Evolutionary conservation across 495 filamentous ascomycete species (phyloP).

Genomic region (Pyronema domesticum): DNA sequence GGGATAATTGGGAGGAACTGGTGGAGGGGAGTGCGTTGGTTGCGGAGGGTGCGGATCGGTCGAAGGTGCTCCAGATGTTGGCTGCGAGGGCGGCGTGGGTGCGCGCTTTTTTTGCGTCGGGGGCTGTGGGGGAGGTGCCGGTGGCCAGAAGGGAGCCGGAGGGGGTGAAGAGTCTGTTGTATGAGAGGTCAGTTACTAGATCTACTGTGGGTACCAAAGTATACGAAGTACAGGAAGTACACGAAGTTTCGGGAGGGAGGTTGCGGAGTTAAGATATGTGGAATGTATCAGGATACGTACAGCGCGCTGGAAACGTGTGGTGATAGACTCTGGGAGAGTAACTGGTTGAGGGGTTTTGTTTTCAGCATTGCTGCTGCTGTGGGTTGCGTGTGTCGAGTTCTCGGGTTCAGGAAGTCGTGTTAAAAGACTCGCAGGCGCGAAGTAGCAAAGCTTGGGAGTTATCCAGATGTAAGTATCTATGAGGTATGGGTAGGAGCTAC

Average conservation of each 20-base stretch:
- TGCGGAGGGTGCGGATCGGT: constrained; percentile 16
- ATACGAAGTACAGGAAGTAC: background rate
- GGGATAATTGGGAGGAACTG: background rate
- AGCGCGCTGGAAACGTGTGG: constrained; percentile 21
- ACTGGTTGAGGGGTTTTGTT: constrained; percentile 23
- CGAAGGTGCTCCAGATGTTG: constrained; percentile 23
- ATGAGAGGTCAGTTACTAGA: background rate
- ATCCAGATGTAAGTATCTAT: too few relatives aligned
- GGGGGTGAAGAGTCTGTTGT: constrained; percentile 19
- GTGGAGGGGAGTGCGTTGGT: constrained; percentile 17
- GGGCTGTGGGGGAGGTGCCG: constrained; percentile 21
- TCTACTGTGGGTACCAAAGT: too few relatives aligned
- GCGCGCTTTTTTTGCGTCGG: constrained; percentile 23
- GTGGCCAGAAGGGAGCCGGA: constrained; percentile 23
- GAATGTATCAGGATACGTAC: constrained; percentile 9
- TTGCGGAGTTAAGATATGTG: too few relatives aligned
- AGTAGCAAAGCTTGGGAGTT: too few relatives aligned
- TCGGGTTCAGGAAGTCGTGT: background rate
- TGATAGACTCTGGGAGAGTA: constrained; percentile 22
- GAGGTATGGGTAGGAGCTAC: too few relatives aligned
- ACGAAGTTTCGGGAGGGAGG: background rate
- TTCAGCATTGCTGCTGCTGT: constrained; percentile 18
- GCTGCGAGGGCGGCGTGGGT: constrained; percentile 25
- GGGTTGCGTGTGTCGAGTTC: background rate
- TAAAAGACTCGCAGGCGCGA: too few relatives aligned